Percentiles rank a stretch among this genome's conserved stretches.
These are phyloP conservation scores for Zarea fungicola DNA, from an alignment of 2,329 filamentous ascomycete species.

Conservation along the genomic window DNA sequence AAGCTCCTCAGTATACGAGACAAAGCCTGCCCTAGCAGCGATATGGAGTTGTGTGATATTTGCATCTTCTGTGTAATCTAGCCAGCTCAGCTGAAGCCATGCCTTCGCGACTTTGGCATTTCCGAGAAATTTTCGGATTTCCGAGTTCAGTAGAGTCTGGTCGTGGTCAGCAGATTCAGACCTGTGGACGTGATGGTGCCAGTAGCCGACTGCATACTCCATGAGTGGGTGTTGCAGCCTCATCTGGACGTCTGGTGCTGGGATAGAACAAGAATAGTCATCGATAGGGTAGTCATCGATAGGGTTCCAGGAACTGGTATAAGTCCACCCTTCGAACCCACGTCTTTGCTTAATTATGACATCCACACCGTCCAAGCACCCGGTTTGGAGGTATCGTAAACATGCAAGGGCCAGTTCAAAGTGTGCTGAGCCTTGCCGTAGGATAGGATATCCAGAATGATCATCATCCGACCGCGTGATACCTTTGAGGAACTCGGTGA, in stretches of 20 bases:
- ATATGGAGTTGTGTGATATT: not conserved
- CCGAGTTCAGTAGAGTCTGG: not conserved
- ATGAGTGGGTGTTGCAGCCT: conserved; percentile 22
- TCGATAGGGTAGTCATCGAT: too few relatives aligned
- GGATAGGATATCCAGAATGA: conserved; percentile 15
- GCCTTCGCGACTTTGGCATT: not conserved
- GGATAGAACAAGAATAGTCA: too few relatives aligned
- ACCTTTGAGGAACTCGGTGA: conserved; percentile 39
- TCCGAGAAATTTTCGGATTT: not conserved
- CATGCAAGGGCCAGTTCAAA: not conserved
- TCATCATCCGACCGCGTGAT: conserved; percentile 12
- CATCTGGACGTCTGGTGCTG: too few relatives aligned
- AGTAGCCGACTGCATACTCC: conserved; percentile 25
- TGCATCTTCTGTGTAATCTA: not conserved
- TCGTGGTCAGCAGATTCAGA: conserved; percentile 18
- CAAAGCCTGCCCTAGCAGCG: not conserved
- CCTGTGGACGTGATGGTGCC: conserved; percentile 22
- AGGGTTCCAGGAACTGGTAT: not conserved
- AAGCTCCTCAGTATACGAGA: not conserved
- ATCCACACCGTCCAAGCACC: not conserved
- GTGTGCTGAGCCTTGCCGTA: not conserved
- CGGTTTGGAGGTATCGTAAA: not conserved
- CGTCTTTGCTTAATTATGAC: not conserved
- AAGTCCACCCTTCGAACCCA: not conserved
- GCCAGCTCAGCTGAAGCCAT: not conserved